Conservation (phyloP, 441 rosid species). For the Eruca vesicaria region DNA sequence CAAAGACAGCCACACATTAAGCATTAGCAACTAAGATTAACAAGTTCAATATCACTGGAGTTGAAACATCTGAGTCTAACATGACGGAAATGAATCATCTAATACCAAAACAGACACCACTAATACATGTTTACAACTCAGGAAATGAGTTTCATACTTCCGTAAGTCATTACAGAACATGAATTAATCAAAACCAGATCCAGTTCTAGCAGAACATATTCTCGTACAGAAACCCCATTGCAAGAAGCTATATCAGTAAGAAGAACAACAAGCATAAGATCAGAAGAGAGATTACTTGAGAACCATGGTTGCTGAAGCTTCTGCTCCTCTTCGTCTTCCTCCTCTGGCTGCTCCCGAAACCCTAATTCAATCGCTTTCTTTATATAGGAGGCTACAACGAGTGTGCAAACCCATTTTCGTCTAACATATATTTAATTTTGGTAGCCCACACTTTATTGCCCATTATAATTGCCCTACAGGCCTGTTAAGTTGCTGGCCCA, state of each 20-base stretch:
- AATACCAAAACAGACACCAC: neutral
- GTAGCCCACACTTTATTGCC: neutral
- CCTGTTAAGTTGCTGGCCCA: neutral
- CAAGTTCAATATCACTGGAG: neutral
- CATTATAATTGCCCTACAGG: neutral
- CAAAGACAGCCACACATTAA: neutral
- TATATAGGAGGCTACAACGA: slow-evolving; percentile 24
- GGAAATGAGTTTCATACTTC: neutral
- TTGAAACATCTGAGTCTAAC: neutral
- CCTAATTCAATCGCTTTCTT: slow-evolving; percentile 25
- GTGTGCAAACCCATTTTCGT: neutral
- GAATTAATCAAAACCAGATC: neutral
- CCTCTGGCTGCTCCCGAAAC: slow-evolving; percentile 33
- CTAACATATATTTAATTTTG: neutral
- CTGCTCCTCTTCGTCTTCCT: slow-evolving; percentile 2
- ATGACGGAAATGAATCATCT: neutral
- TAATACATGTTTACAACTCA: neutral
- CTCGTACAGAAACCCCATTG: neutral
- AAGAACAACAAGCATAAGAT: neutral
- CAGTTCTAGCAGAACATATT: neutral
- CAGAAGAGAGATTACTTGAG: slow-evolving; percentile 36
- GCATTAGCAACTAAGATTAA: neutral
- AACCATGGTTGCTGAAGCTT: slow-evolving; percentile 35
- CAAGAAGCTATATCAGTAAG: neutral
- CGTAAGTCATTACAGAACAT: neutral